Evolutionary conservation across 805 yeast genomes (phyloP).

Genomic region (Schizosaccharomyces osmophilus): DNA sequence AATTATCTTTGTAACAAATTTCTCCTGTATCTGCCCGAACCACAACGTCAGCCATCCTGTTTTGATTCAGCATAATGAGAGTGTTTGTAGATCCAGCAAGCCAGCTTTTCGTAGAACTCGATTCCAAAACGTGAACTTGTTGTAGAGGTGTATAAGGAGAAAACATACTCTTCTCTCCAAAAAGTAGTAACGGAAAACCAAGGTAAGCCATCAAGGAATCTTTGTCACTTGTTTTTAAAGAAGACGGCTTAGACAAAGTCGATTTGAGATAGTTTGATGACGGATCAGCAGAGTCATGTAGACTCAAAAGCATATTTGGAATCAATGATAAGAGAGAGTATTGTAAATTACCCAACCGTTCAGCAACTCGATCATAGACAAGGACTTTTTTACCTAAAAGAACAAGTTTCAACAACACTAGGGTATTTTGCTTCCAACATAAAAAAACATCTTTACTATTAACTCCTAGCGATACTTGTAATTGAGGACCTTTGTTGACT

Average conservation of each 20-base stretch:
- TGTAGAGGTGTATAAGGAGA: constrained; percentile 87
- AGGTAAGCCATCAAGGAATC: constrained; percentile 51
- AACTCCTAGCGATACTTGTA: constrained; percentile 23
- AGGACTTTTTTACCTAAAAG: constrained; percentile 47
- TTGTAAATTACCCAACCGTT: constrained; percentile 56
- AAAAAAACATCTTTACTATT: constrained; percentile 40
- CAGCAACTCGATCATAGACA: constrained; percentile 59
- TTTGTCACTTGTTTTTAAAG: constrained; percentile 56
- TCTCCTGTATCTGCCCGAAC: constrained; percentile 8
- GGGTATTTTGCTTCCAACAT: constrained; percentile 30
- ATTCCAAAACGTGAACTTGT: constrained; percentile 51
- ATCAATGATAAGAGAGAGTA: constrained; percentile 62
- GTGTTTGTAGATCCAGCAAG: constrained; percentile 77
- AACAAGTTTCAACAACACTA: constrained; percentile 52
- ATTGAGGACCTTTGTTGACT: not conserved
- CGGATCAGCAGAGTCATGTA: constrained; percentile 66
- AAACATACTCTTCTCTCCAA: constrained; percentile 69
- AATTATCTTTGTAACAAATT: constrained; percentile 21
- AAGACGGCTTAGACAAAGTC: constrained; percentile 30
- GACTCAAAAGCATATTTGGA: constrained; percentile 30
- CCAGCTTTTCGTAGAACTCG: constrained; percentile 33
- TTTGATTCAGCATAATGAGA: constrained; percentile 40
- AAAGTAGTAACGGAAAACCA: constrained; percentile 71
- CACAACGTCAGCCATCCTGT: constrained; percentile 29
- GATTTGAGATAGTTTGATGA: constrained; percentile 29